phyloP scores from a whole-genome alignment of 129 eudicot genomes.

The Mikania micrantha region DNA sequence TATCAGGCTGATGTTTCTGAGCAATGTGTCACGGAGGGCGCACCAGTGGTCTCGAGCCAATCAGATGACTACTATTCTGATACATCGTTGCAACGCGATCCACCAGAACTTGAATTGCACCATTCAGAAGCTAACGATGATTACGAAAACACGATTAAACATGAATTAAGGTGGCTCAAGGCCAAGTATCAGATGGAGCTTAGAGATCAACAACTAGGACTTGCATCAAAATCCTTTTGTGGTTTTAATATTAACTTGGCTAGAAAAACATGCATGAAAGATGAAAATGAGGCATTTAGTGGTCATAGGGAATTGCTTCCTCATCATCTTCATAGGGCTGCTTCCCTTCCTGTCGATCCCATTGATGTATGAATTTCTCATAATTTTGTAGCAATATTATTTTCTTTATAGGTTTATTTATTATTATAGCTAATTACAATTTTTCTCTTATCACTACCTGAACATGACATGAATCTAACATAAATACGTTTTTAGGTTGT shows the following conservation, averaged over 20 bases:
- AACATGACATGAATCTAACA: too few relatives aligned
- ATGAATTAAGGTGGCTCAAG: slow-evolving; percentile 66
- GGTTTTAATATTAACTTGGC: slow-evolving; percentile 14
- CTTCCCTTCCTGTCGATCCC: slow-evolving; percentile 77
- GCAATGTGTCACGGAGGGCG: slow-evolving; percentile 46
- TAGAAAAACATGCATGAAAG: slow-evolving; percentile 15
- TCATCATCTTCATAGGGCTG: slow-evolving; percentile 65
- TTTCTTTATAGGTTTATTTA: neutral
- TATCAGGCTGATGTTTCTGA: slow-evolving; percentile 50
- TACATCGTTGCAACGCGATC: slow-evolving; percentile 40
- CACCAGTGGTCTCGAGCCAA: slow-evolving; percentile 59
- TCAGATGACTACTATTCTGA: slow-evolving; percentile 41
- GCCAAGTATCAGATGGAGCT: slow-evolving; percentile 69
- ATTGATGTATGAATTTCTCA: slow-evolving; percentile 36
- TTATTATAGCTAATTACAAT: neutral
- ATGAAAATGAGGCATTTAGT: slow-evolving; percentile 27
- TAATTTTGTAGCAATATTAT: neutral
- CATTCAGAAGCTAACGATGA: slow-evolving; percentile 20
- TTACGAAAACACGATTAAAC: slow-evolving; percentile 45
- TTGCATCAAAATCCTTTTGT: slow-evolving; percentile 16
- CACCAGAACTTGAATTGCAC: slow-evolving; percentile 21
- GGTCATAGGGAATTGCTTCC: slow-evolving; percentile 43
- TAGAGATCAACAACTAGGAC: slow-evolving; percentile 40
- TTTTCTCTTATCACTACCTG: too few relatives aligned
- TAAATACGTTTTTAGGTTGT: neutral